phyloP scores from a whole-genome alignment of 2,329 filamentous ascomycete species.

The Trichoderma oligosporum region DNA sequence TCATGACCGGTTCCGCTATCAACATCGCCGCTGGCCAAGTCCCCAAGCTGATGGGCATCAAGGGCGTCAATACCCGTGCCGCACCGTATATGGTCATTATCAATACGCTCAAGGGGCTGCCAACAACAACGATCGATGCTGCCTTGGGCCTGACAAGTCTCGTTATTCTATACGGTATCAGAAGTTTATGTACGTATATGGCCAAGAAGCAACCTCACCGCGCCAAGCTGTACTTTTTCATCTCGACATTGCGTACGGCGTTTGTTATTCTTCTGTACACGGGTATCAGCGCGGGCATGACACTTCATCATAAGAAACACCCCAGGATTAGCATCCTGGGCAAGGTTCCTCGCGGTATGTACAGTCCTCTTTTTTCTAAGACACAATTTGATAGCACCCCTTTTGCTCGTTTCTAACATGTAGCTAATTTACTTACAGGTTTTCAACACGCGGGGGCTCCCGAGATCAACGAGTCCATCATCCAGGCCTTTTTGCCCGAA shows the following conservation, averaged over 20 bases:
- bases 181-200: constrained; percentile 57
- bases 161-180: constrained; percentile 63
- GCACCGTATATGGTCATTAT: constrained; percentile 50
- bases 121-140: constrained; percentile 59
- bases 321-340: constrained; percentile 63
- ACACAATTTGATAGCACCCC: not conserved
- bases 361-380: not conserved
- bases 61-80: constrained; percentile 46
- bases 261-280: constrained; percentile 81
- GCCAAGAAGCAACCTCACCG: constrained; percentile 64
- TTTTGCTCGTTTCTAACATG: not conserved
- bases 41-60: constrained; percentile 49
- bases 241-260: constrained; percentile 71
- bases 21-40: constrained; percentile 50
- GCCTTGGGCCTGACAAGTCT: constrained; percentile 70
- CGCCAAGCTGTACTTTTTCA: constrained; percentile 72
- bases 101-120: constrained; percentile 46
- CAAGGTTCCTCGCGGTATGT: constrained; percentile 62
- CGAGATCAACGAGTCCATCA: constrained; percentile 54
- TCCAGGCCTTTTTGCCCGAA: constrained; percentile 60
- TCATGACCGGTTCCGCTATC: constrained; percentile 52
- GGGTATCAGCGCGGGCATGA: constrained; percentile 68
- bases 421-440: constrained; percentile 39
- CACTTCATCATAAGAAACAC: constrained; percentile 54
- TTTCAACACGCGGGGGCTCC: constrained; percentile 70